Evolutionary conservation across 805 yeast species (phyloP).

Genomic region (Priceomyces carsonii): DNA sequence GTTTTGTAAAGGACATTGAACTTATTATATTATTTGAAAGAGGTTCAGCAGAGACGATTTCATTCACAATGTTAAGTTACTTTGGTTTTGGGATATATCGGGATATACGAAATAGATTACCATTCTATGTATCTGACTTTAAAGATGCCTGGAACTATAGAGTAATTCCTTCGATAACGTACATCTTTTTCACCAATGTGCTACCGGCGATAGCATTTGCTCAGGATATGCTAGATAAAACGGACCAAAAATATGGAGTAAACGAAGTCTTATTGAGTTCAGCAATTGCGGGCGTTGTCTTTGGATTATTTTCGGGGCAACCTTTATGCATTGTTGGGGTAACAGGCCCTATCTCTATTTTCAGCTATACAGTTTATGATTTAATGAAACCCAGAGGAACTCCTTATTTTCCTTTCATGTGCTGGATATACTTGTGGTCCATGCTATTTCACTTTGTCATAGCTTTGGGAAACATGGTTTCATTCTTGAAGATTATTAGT

Average conservation of each 20-base stretch:
- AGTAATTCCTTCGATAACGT: constrained; percentile 80
- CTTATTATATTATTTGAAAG: too few species aligned
- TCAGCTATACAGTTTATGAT: constrained; percentile 86
- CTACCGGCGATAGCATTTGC: constrained; percentile 96
- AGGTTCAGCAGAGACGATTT: too few species aligned
- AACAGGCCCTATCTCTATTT: constrained; percentile 92
- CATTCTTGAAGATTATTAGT: constrained; percentile 69
- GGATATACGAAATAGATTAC: constrained; percentile 55
- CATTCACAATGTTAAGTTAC: constrained; percentile 16
- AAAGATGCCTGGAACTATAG: constrained; percentile 82
- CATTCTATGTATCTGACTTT: constrained; percentile 77
- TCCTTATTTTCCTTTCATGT: constrained; percentile 85
- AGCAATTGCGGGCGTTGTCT: constrained; percentile 86
- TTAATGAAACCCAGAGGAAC: constrained; percentile 56
- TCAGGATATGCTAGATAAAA: constrained; percentile 94
- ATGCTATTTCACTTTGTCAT: constrained; percentile 76
- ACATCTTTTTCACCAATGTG: constrained; percentile 84
- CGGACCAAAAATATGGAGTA: constrained; percentile 83
- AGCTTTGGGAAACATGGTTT: constrained; percentile 68
- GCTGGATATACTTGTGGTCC: constrained; percentile 93
- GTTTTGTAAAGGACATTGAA: not conserved
- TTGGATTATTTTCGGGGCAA: constrained; percentile 85
- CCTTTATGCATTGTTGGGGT: constrained; percentile 96
- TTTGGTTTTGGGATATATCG: constrained; percentile 52
- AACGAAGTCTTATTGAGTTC: constrained; percentile 84